These are phyloP conservation scores for Aciculosporium take DNA, from an alignment of 2,329 filamentous ascomycete species.

Conservation along the genomic window DNA sequence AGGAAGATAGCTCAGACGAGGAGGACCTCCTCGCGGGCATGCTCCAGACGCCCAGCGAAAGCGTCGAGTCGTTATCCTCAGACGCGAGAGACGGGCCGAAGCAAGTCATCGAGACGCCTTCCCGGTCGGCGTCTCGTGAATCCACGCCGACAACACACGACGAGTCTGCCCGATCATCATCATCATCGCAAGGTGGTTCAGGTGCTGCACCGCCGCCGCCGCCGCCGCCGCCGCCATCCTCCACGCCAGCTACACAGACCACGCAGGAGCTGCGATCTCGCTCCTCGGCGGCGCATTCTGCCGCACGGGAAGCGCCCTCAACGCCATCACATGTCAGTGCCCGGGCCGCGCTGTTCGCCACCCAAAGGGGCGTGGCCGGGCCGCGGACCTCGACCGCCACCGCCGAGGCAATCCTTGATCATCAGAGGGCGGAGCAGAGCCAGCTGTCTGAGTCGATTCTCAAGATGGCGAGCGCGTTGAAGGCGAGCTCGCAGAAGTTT, in stretches of 20 bases:
- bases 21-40: slow-evolving; percentile 44
- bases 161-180: slow-evolving; percentile 5
- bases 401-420: slow-evolving; percentile 58
- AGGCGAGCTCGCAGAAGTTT: slow-evolving; percentile 60
- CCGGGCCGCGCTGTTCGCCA: slow-evolving; percentile 31
- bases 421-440: slow-evolving; percentile 73
- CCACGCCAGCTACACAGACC: slow-evolving; percentile 16
- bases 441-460: slow-evolving; percentile 69
- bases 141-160: slow-evolving; percentile 4
- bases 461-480: slow-evolving; percentile 62
- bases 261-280: slow-evolving; percentile 22
- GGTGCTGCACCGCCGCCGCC: no score
- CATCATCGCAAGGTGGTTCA: no score
- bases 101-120: slow-evolving; percentile 10
- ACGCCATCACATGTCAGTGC: slow-evolving; percentile 20
- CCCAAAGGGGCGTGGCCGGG: slow-evolving; percentile 21
- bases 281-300: slow-evolving; percentile 8
- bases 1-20: slow-evolving; percentile 33
- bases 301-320: slow-evolving; percentile 8
- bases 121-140: slow-evolving; percentile 5
- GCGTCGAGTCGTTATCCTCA: slow-evolving; percentile 27
- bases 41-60: slow-evolving; percentile 40
- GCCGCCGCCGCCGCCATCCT: no score
- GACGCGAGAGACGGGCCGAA: slow-evolving; percentile 11
- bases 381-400: slow-evolving; percentile 32